Percentiles rank a stretch among this genome's conserved stretches.
Evolutionary conservation across 1,139 yeast genomes (phyloP).

Genomic region (Waltiozyma sp.): DNA sequence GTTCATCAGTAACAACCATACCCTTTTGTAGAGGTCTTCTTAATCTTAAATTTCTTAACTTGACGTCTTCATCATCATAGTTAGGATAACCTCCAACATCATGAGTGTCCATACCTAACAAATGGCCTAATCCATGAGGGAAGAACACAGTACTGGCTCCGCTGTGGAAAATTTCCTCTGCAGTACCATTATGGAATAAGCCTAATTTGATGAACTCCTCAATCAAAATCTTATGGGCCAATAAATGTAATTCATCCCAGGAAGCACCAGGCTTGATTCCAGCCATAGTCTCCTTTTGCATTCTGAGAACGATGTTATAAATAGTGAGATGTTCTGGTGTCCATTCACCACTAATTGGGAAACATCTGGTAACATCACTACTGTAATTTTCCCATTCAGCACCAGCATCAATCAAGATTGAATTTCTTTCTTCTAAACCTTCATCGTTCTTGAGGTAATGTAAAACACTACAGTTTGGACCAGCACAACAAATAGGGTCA

Average conservation of each 20-base stretch:
- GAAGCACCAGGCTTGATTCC: slow-evolving; percentile 66
- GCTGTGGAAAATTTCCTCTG: slow-evolving; percentile 57
- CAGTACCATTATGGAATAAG: slow-evolving; percentile 52
- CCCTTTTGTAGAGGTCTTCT: slow-evolving; percentile 62
- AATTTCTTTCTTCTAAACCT: slow-evolving; percentile 41
- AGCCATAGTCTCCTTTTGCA: slow-evolving; percentile 67
- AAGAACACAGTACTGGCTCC: slow-evolving; percentile 69
- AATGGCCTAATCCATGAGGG: slow-evolving; percentile 94
- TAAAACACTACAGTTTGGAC: slow-evolving; percentile 81
- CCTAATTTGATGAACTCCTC: slow-evolving; percentile 65
- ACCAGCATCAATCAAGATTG: slow-evolving; percentile 88
- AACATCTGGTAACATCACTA: slow-evolving; percentile 88
- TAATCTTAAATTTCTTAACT: slow-evolving; percentile 66
- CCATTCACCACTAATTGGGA: slow-evolving; percentile 89
- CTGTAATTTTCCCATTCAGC: slow-evolving; percentile 95
- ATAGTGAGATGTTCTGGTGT: slow-evolving; percentile 75
- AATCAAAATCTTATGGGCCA: slow-evolving; percentile 70
- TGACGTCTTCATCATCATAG: slow-evolving; percentile 71
- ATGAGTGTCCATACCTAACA: slow-evolving; percentile 91
- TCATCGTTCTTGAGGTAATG: slow-evolving; percentile 86
- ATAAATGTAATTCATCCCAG: slow-evolving; percentile 80
- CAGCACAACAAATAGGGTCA: slow-evolving; percentile 94
- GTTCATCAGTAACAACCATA: slow-evolving; percentile 92
- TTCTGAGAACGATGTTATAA: slow-evolving; percentile 68
- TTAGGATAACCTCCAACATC: slow-evolving; percentile 88